phyloP scores from a whole-genome alignment of 352 stramenopile genomes.

The Aphanomyces cochlioides region DNA sequence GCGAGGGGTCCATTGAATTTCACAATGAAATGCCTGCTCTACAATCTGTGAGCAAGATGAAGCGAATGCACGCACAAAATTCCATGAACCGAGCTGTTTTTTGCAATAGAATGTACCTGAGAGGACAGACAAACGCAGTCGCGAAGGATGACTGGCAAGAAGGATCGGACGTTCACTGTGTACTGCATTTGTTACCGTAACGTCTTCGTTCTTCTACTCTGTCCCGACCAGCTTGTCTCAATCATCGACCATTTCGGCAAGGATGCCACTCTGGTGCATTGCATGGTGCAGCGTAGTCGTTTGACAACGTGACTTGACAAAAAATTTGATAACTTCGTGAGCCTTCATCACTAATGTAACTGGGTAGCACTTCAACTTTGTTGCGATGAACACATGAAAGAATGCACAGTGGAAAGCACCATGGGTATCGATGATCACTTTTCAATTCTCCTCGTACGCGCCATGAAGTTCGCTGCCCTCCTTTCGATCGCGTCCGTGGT shows the following conservation, averaged over 20 bases:
- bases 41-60: too few relatives aligned
- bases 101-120: too few relatives aligned
- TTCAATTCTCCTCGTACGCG: slow-evolving; percentile 59
- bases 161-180: slow-evolving; percentile 37
- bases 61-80: too few relatives aligned
- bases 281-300: neutral
- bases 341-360: slow-evolving; percentile 28
- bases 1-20: slow-evolving; percentile 39
- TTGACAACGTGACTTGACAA: slow-evolving; percentile 49
- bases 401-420: slow-evolving; percentile 48
- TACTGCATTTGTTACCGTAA: slow-evolving; percentile 33
- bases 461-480: slow-evolving; percentile 60
- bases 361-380: slow-evolving; percentile 69
- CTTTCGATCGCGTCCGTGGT: slow-evolving; percentile 63
- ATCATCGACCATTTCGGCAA: slow-evolving; percentile 32
- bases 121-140: too few relatives aligned
- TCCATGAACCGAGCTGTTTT: too few relatives aligned
- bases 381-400: slow-evolving; percentile 68
- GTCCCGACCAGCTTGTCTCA: neutral
- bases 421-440: slow-evolving; percentile 87
- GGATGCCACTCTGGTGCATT: slow-evolving; percentile 33
- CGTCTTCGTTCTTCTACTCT: neutral
- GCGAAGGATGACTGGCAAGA: too few relatives aligned
- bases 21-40: slow-evolving; percentile 65
- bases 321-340: slow-evolving; percentile 41